Evolutionary conservation across 306 rosid genomes (phyloP).

Genomic region (Prosopis cineraria): DNA sequence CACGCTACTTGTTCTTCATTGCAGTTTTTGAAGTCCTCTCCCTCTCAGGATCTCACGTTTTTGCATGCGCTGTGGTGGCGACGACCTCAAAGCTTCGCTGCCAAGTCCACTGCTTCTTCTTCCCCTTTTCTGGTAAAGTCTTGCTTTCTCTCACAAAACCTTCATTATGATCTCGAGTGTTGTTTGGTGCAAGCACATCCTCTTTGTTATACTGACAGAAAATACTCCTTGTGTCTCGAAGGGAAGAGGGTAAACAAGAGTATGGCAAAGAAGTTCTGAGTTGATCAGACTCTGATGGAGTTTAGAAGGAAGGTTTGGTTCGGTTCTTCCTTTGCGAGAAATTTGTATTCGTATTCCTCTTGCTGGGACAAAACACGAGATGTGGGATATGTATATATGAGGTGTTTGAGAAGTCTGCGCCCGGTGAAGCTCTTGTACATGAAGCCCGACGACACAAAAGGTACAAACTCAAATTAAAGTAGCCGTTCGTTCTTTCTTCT

Average conservation of each 20-base stretch:
- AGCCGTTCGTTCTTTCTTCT: not conserved
- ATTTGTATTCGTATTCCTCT: not conserved
- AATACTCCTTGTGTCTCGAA: too few species aligned
- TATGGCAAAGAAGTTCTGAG: too few species aligned
- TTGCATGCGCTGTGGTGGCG: not conserved
- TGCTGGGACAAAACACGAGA: not conserved
- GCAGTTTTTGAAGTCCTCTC: not conserved
- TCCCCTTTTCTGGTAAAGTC: not conserved
- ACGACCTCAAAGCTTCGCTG: not conserved
- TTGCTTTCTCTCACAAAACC: not conserved
- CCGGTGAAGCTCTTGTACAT: not conserved
- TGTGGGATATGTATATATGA: not conserved
- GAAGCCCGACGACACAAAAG: not conserved
- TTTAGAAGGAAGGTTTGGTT: too few species aligned
- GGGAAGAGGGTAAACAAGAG: too few species aligned
- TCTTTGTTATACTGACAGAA: too few species aligned
- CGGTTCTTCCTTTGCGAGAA: too few species aligned
- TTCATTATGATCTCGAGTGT: not conserved
- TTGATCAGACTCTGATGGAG: too few species aligned
- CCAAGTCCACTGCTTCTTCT: not conserved
- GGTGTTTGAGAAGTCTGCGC: not conserved
- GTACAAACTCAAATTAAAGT: not conserved
- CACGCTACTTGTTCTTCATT: not conserved
- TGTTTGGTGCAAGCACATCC: not conserved
- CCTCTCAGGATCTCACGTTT: too few species aligned